Base-by-base conservation (phyloP, 2,329 filamentous ascomycete species). In the Ophiosphaerella herpotricha region DNA sequence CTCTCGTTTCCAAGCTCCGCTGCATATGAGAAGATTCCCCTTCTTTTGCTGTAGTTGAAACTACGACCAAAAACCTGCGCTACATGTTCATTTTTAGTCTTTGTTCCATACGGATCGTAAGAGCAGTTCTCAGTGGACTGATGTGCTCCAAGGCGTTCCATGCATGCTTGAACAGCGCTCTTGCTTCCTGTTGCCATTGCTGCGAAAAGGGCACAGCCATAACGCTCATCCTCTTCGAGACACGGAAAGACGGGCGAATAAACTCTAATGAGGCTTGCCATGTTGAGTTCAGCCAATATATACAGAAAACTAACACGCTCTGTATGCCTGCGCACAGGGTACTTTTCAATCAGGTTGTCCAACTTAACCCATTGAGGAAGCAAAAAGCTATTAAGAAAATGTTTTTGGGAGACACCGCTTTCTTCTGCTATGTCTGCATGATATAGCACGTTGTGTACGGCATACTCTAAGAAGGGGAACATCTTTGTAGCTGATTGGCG, bases 401-500 rank as follows among this genome's bases (percentile, higher is more conserved):
- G 7, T 6, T n/a, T 21, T 18, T 66, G 63, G 24, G 45, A 37
- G 18, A 74, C 57, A 1, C 48, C 54, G 16, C 29, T 9, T 3
- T 56, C 51, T 45, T 68, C 58, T 35, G 77, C 75, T 29, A n/a
- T 23, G 36, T 80, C 59, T 11, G 78, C 71, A 48, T 81, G 78
- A 39, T 61, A 50, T 13, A 81, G 60, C 9, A 79, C 35, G 43
- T 77, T 67, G 5, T 63, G 53, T n/a, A 72, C 60, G 14, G 78
- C 73, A 57, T 82, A 82, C 42, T 75, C 53, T 5, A 84, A 63
- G 39, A 84, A 80, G 1, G 79, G 76, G 45, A 72, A 77, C 26
- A 11, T 11, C 9, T 12, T 54, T 29, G 26, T 29, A 29, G 9
- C 26, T 7, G 7, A 7, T 29, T 29, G 7, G 26, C 26, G 26